Base-by-base conservation (phyloP, 331 rosid genomes). In the Quercus phellos region DNA sequence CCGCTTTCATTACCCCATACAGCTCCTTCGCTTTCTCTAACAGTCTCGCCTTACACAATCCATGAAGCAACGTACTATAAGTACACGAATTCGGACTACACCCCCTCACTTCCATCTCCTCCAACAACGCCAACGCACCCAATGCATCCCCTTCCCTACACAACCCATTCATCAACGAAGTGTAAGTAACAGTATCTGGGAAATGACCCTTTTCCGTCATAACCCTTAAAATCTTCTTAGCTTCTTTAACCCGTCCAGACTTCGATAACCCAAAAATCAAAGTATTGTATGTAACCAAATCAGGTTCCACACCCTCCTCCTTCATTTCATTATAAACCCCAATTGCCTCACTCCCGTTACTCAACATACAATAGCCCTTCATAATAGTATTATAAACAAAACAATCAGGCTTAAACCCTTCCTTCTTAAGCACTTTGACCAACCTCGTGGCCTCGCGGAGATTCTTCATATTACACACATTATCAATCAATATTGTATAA, bases 131-230 rank as follows among this genome's bases (percentile, higher is more conserved):
- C 72, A 89, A 2, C 0, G 98, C 98, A 4, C 82, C 86, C 87
- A 86, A 32, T 0, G 89, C 89, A 78, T 91, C 84, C 77, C 96
- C 92, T 78, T 87, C 84, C 79, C 94, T 59, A 74, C 98, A 92
- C 90, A 94, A 76, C 32, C 99, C 99, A 80, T 92, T 92, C 98
- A 94, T 94, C 82, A 92, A 60, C 0, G 96, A 79, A 2, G 98
- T 94, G 79, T 94, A 94, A 0, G 99, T 94, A 59, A 92, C 90
- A 38, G 83, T 88, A 35, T 94, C 92, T 0, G 99, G 98, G 13
- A 82, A 78, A 86, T 82, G 90, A 22, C 97, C 94, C 84, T 77
- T 86, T 34, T 89, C 96, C 0, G 80, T 74, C 99, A 94, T 92
- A 51, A 84, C 76, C 11, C 83, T 77, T 84, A 94, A 72, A 66